Conservation (phyloP, 2,329 filamentous ascomycete genomes). For the Fusarium anthophilum region DNA sequence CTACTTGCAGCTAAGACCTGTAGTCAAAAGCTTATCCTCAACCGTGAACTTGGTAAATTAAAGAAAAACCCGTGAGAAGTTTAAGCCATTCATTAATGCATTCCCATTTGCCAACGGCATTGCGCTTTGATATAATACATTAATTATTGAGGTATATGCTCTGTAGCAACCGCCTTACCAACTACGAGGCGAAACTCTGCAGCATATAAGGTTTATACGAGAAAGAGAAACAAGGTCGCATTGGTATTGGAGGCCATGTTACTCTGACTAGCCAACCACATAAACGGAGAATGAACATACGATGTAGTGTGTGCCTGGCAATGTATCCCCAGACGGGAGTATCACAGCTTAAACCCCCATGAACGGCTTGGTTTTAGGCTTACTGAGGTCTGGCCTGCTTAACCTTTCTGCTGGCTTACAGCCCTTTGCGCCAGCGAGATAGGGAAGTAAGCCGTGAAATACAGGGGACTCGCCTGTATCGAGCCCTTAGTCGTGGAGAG, state of each 20-base stretch:
- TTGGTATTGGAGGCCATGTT: background rate
- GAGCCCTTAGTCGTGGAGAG: background rate
- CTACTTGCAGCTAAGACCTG: background rate
- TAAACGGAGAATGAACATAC: background rate
- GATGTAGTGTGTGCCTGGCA: fast-evolving
- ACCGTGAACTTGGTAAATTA: background rate
- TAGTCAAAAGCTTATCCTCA: background rate
- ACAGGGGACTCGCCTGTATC: background rate
- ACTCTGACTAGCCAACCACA: background rate
- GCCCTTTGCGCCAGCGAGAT: background rate
- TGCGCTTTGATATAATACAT: fast-evolving
- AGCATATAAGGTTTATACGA: background rate
- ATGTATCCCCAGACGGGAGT: no score
- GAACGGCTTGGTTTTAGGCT: background rate
- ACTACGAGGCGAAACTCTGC: fast-evolving
- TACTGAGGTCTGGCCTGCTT: background rate
- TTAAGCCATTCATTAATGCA: fast-evolving
- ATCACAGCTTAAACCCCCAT: background rate
- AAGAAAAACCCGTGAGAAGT: fast-evolving
- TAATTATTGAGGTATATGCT: no score
- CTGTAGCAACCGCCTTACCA: background rate
- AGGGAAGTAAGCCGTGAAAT: background rate
- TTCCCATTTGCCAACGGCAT: fast-evolving
- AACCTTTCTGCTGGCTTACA: fast-evolving
- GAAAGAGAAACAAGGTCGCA: background rate